Base-by-base conservation (phyloP, 1,139 yeast species). In the Eremothecium sinecaudum region DNA sequence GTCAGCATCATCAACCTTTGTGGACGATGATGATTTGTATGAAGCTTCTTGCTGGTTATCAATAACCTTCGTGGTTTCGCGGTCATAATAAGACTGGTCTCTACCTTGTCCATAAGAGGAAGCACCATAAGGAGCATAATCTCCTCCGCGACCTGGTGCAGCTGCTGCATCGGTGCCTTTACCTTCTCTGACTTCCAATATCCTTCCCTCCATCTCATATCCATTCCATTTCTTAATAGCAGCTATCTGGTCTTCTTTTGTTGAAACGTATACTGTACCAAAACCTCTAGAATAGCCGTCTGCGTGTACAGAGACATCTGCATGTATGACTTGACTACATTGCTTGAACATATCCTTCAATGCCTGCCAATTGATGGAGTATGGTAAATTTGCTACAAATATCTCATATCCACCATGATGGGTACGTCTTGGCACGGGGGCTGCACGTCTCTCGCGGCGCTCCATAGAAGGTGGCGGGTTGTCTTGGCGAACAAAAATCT, bases 401-500 rank as follows among this genome's bases (percentile, higher is more conserved):
- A 83, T 71, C 58, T 84, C 94, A 43, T 70, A 67, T 5, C 80
- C 79, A 14, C 55, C 50, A 17, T 53, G 35, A 14, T 39, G 40
- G 9, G 38, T 10, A 13, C 37, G 37, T 15, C 48, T 43, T 38
- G 45, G 43, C 30, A 42, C 42, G 17, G 42, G 38, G 22, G 37
- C 39, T 27, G 39, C 37, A 28, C 40, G 31, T 28, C 41, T 28
- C 24, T 46, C 47, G 24, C 43, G 38, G 16, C 39, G 28, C 36
- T 43, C 27, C 37, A 32, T 29, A 35, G 23, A 63, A 48, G 90
- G 90, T 22, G 92, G 90, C 18, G 92, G 90, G 46, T 76, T 72
- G 52, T 82, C 94, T 58, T 79, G 94, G 60, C 97, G 78, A 6
- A 90, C 94, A 62, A 81, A 87, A 30, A 90, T 80, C 48, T 76